A percentile compares a stretch with the other conserved stretches of the same genome.
These are phyloP conservation scores for Trametes polyzona DNA, from an alignment of 1,284 basidiomycete species.

Conservation along the genomic window DNA sequence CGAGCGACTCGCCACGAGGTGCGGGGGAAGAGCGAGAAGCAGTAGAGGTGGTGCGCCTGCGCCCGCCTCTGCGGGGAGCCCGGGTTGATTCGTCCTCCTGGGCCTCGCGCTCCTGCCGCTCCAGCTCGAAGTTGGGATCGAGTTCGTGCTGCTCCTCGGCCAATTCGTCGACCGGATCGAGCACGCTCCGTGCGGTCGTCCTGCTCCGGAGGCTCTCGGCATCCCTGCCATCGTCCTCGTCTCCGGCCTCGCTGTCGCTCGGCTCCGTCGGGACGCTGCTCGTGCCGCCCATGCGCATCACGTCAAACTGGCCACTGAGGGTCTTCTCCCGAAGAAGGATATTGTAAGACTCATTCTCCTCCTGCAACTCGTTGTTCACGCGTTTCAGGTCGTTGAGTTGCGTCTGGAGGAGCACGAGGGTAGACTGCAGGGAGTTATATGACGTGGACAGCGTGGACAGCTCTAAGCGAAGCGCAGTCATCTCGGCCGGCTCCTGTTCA, in stretches of 20 bases:
- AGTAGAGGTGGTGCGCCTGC: conserved; percentile 54
- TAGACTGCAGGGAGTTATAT: conserved; percentile 77
- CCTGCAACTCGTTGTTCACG: conserved; percentile 81
- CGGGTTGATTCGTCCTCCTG: conserved; percentile 38
- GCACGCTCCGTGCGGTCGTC: conserved; percentile 51
- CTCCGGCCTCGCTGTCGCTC: conserved; percentile 56
- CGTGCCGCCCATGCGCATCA: conserved; percentile 66
- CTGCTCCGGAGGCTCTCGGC: conserved; percentile 59
- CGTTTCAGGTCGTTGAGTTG: conserved; percentile 79
- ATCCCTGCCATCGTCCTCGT: conserved; percentile 44
- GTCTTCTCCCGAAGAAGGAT: conserved; percentile 89
- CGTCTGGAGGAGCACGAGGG: conserved; percentile 72
- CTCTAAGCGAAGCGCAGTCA: conserved; percentile 78
- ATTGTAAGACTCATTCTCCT: conserved; percentile 96
- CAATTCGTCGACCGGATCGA: conserved; percentile 39
- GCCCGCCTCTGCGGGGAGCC: conserved; percentile 50
- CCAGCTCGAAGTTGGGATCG: conserved; percentile 37
- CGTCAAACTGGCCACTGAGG: conserved; percentile 82
- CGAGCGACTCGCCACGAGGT: conserved; percentile 73
- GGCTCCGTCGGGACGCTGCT: conserved; percentile 36
- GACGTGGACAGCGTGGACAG: conserved; percentile 82
- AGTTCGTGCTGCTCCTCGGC: conserved; percentile 51
- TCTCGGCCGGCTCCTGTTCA: conserved; percentile 78
- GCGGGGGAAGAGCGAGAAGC: conserved; percentile 48
- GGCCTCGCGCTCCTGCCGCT: conserved; percentile 30